phyloP scores from a whole-genome alignment of 768 basidiomycete species.

The Lactarius tabidus region DNA sequence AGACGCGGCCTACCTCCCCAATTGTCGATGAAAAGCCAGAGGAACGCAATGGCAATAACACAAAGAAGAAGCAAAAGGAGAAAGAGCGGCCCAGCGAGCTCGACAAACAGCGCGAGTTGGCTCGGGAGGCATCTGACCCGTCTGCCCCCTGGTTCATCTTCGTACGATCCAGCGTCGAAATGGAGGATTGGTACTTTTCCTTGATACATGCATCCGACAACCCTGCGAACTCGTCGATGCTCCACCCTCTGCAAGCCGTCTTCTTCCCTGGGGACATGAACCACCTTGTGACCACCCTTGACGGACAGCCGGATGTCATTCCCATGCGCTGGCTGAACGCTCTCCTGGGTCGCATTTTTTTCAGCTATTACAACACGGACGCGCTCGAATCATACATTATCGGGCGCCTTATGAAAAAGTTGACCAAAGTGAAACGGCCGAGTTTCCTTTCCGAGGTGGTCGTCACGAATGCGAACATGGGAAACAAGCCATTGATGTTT shows the following conservation, averaged over 20 bases:
- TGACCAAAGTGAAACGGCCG: constrained; percentile 88
- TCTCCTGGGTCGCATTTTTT: constrained; percentile 86
- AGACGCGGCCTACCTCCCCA: constrained; percentile 40
- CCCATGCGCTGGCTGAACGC: constrained; percentile 98
- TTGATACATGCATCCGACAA: constrained; percentile 70
- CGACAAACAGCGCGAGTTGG: constrained; percentile 34
- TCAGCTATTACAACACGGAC: constrained; percentile 84
- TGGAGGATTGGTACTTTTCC: constrained; percentile 96
- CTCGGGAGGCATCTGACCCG: constrained; percentile 46
- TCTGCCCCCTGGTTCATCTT: constrained; percentile 91
- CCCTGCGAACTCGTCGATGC: constrained; percentile 56
- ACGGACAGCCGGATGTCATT: constrained; percentile 92
- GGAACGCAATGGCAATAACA: constrained; percentile 39
- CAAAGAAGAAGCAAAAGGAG: constrained; percentile 43
- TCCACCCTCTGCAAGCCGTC: constrained; percentile 56
- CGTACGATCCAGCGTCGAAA: constrained; percentile 78
- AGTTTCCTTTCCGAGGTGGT: constrained; percentile 78
- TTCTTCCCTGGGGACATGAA: constrained; percentile 81
- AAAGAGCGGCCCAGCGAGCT: constrained; percentile 30
- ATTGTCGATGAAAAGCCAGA: constrained; percentile 35
- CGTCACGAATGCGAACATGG: constrained; percentile 87
- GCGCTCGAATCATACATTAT: constrained; percentile 82
- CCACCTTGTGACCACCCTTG: constrained; percentile 75
- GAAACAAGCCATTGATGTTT: constrained; percentile 76
- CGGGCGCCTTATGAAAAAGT: constrained; percentile 85